phyloP scores from a whole-genome alignment of 345 rosid genomes.

The Sisymbrium irio region DNA sequence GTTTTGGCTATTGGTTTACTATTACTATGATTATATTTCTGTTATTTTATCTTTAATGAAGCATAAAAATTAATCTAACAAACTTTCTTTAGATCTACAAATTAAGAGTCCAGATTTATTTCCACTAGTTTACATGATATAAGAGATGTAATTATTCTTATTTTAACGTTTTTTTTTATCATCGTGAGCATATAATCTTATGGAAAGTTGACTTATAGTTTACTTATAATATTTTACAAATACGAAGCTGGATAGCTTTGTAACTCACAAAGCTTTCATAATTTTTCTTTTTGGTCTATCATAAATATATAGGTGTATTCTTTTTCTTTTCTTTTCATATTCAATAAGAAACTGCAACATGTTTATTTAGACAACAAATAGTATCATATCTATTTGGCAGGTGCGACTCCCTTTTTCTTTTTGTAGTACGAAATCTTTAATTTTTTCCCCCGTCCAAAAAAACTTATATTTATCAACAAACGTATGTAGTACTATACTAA shows the following conservation, averaged over 20 bases:
- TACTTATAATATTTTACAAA: background rate
- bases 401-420: slow-evolving; percentile 2
- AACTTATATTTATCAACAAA: background rate
- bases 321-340: background rate
- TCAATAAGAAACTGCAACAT: background rate
- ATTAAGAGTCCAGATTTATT: too few relatives aligned
- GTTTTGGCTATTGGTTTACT: too few relatives aligned
- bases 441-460: background rate
- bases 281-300: background rate
- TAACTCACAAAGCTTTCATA: background rate
- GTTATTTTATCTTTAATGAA: too few relatives aligned
- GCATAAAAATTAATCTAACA: too few relatives aligned
- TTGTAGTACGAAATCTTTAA: too few relatives aligned
- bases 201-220: background rate
- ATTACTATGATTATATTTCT: too few relatives aligned
- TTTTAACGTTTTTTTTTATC: too few relatives aligned
- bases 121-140: too few relatives aligned
- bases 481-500: slow-evolving; percentile 10
- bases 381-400: background rate
- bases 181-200: too few relatives aligned
- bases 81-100: too few relatives aligned
- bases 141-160: too few relatives aligned
- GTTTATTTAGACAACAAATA: background rate
- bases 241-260: slow-evolving; percentile 5
- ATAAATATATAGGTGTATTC: background rate